Conservation (phyloP, 345 rosid species). For the Boechera stricta region DNA sequence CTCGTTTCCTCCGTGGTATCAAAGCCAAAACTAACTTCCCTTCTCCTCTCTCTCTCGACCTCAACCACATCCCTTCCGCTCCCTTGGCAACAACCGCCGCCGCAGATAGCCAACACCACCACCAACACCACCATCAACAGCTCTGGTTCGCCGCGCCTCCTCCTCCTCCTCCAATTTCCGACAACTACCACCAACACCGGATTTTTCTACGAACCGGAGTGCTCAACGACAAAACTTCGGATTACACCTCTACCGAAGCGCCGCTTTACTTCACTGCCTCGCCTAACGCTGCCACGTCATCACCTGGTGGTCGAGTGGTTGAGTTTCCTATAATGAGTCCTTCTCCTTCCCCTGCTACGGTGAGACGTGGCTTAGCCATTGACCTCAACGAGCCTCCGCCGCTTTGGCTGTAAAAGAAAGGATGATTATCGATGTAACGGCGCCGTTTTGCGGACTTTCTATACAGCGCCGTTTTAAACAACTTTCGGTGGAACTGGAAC, state of each 20-base stretch:
- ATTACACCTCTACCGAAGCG: conserved; percentile 17
- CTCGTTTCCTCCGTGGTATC: conserved; percentile 85
- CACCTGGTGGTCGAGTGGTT: conserved; percentile 15
- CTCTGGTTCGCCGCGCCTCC: conserved; percentile 48
- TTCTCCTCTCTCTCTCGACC: conserved; percentile 70
- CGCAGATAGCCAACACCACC: conserved; percentile 8
- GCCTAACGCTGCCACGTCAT: conserved; percentile 15
- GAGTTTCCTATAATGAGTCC: conserved; percentile 31
- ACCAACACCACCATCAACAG: conserved; percentile 23
- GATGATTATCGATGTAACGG: neutral
- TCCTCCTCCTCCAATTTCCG: conserved; percentile 29
- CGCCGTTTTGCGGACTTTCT: conserved; percentile 16
- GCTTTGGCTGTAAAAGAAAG: conserved; percentile 64
- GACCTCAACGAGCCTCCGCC: conserved; percentile 99
- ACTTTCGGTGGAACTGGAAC: neutral
- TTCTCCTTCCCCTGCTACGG: conserved; percentile 39
- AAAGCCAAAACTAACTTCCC: conserved; percentile 97
- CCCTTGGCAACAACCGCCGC: conserved; percentile 32
- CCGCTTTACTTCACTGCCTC: conserved; percentile 33
- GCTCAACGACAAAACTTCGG: conserved; percentile 51
- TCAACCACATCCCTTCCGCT: conserved; percentile 53
- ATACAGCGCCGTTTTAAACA: conserved; percentile 20
- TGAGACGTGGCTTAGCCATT: conserved; percentile 75
- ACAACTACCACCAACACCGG: conserved; percentile 48
- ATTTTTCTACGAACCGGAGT: conserved; percentile 69